Evolutionary conservation across 768 basidiomycete genomes (phyloP), one percentile per base, ranked within the genome.

Genomic region (Neoboletus brunneissimus): DNA sequence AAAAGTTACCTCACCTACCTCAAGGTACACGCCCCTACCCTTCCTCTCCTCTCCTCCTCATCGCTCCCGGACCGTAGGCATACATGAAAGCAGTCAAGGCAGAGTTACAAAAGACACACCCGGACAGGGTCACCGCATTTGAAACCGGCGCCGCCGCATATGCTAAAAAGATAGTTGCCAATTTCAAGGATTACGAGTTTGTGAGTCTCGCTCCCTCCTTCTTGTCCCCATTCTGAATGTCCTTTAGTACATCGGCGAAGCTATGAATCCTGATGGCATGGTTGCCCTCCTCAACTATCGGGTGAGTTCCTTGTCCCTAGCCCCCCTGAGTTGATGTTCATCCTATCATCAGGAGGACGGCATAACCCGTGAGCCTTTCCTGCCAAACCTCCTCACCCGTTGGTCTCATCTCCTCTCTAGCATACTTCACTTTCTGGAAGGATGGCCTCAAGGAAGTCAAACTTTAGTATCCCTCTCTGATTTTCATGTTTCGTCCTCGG

Each of bases 361-460:
- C 62, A 60, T 83, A 59, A 94, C 92, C 32, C 91, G 91, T 92
- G 72, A 70, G 88, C 79, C 20, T 35, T 23, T 53, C 15, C 3
- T 12, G 0, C 5, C 8, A n/a, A 40, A 8, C 22, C 16, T 8
- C 12, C 18, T 41, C 12, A 27, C 6, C 20, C 23, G 41, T 40
- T 61, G 7, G 49, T 58, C 58, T 54, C 54, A 62, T 35, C 57
- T 43, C 31, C 48, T 41, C 56, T 48, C 47, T 63, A 89, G 92
- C 93, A 49, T 95, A 90, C 72, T 84, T 96, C 74, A 94, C 88
- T 32, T 91, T 95, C 81, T 98, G 95, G 95, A 96, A 90, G 77
- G 84, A 98, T 75, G 96, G 97, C 38, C 73, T 94, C 62, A 92
- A 94, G 76, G 80, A 85, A 72, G 68, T 81, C 57, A 94, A 94